These are phyloP conservation scores for Tetracladium marchalianum DNA, from an alignment of 495 filamentous ascomycete genomes.

Conservation along the genomic window DNA sequence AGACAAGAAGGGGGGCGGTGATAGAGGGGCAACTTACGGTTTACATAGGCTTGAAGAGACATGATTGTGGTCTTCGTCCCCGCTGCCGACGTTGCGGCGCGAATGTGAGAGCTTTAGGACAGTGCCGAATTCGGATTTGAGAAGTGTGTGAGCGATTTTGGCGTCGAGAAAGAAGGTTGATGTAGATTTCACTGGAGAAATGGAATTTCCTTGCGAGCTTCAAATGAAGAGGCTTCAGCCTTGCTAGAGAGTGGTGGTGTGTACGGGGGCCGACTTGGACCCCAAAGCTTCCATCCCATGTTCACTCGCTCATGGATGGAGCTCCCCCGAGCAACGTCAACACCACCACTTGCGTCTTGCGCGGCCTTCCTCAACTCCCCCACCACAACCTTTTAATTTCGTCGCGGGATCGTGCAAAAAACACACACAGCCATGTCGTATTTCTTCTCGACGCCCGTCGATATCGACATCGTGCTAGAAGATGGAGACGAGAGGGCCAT, in stretches of 20 bases:
- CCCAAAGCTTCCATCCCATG: neutral
- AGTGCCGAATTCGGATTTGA: neutral
- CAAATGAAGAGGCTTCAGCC: slow-evolving; percentile 11
- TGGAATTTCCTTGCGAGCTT: neutral
- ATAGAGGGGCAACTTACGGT: slow-evolving; percentile 14
- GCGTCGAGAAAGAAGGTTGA: neutral
- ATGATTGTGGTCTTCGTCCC: slow-evolving; percentile 3
- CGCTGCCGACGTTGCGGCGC: slow-evolving; percentile 14
- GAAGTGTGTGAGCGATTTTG: neutral
- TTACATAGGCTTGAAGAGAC: slow-evolving; percentile 21
- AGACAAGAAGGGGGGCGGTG: neutral
- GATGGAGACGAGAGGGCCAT: slow-evolving; percentile 88
- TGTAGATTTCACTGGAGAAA: neutral
- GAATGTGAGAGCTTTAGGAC: neutral
- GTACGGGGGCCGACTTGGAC: neutral
- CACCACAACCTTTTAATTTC: neutral
- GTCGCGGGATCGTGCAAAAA: neutral
- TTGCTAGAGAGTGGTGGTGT: neutral
- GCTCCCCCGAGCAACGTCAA: neutral
- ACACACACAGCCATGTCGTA: slow-evolving; percentile 75
- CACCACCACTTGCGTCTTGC: slow-evolving; percentile 1
- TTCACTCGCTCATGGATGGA: no score
- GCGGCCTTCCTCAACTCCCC: neutral
- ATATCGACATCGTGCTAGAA: slow-evolving; percentile 97
- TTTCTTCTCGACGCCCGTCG: slow-evolving; percentile 95